These are phyloP conservation scores for Eremothecium coryli DNA, from an alignment of 1,139 yeast genomes.

Conservation along the genomic window DNA sequence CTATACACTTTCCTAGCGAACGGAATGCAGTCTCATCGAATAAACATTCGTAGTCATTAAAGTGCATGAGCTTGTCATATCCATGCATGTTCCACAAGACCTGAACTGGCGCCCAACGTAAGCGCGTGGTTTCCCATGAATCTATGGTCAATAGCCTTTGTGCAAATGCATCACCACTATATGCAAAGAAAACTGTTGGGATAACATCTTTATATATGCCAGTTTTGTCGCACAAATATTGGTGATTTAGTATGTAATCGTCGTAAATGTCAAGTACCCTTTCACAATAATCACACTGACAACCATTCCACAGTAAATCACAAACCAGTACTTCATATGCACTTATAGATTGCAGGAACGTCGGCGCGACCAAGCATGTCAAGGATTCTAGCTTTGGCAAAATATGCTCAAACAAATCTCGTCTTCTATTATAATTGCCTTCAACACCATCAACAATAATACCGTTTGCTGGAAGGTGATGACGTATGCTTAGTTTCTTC, in stretches of 20 bases:
- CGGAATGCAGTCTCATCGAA: slow-evolving; percentile 28
- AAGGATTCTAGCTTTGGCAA: slow-evolving; percentile 40
- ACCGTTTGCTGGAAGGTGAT: slow-evolving; percentile 43
- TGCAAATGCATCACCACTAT: slow-evolving; percentile 39
- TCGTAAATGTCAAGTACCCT: slow-evolving; percentile 44
- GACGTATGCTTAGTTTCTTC: slow-evolving; percentile 39
- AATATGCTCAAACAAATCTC: slow-evolving; percentile 39
- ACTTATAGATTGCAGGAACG: slow-evolving; percentile 47
- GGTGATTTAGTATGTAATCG: slow-evolving; percentile 51
- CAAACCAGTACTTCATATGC: slow-evolving; percentile 65
- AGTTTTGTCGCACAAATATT: slow-evolving; percentile 40
- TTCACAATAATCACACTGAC: slow-evolving; percentile 50
- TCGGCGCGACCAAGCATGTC: slow-evolving; percentile 44
- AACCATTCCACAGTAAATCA: slow-evolving; percentile 67
- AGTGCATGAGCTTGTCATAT: slow-evolving; percentile 32
- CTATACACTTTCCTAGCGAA: slow-evolving; percentile 26
- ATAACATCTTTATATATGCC: slow-evolving; percentile 50
- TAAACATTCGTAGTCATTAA: slow-evolving; percentile 31
- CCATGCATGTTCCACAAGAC: slow-evolving; percentile 39
- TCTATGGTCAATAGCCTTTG: slow-evolving; percentile 27
- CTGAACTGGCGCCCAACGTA: slow-evolving; percentile 27
- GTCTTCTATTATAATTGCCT: slow-evolving; percentile 58
- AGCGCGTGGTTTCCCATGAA: slow-evolving; percentile 27
- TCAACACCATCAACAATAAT: slow-evolving; percentile 51
- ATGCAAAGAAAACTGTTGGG: slow-evolving; percentile 47